Base-by-base conservation (phyloP, 495 filamentous ascomycete species). In the Penicillium cataractarum region DNA sequence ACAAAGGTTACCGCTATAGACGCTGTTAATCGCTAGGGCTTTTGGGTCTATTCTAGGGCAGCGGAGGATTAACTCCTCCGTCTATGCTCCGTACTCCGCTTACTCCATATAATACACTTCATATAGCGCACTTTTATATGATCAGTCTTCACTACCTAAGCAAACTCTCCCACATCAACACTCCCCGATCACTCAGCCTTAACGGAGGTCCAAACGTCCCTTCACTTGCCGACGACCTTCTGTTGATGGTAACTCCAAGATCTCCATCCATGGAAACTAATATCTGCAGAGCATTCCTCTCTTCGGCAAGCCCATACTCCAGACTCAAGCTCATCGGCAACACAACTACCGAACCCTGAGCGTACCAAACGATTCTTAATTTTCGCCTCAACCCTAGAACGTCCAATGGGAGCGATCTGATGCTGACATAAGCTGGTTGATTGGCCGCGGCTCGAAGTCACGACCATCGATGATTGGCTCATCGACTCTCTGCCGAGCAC, bases 361-460 rank as follows among this genome's bases (percentile, higher is more conserved):
- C 1, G 27, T 31, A 31, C 29, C 29, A 31, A n/a, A 7, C 29
- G 29, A 31, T 29, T 19, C 19, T 53, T 21, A n/a, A 21, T 54
- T 33, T 32, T 54, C 50, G 29, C 29, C 31, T 44, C 44, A 48
- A 50, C 57, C 40, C 21, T 50, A 31, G 8, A 39, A 39, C 52
- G n/a, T n/a, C n/a, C n/a, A n/a, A 44, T 44, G 40, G 19, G 4
- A 32, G 22, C 15, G 22, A 56, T 24, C 42, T 35, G 27, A 31
- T 12, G 44, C 48, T 64, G 62, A 64, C 56, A 19, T 60, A 37
- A 59, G 17, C 56, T 55, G 46, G 61, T 10, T 22, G 12, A 56
- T 51, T 35, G n/a, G n/a, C n/a, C n/a, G n/a, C n/a, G n/a, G n/a
- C n/a, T n/a, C n/a, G n/a, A n/a, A n/a, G n/a, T n/a, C 9, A 1